A percentile compares a stretch with the other conserved stretches of the same genome.
phyloP scores from a whole-genome alignment of 163 green algal genomes.

The Prototheca wickerhamii region DNA sequence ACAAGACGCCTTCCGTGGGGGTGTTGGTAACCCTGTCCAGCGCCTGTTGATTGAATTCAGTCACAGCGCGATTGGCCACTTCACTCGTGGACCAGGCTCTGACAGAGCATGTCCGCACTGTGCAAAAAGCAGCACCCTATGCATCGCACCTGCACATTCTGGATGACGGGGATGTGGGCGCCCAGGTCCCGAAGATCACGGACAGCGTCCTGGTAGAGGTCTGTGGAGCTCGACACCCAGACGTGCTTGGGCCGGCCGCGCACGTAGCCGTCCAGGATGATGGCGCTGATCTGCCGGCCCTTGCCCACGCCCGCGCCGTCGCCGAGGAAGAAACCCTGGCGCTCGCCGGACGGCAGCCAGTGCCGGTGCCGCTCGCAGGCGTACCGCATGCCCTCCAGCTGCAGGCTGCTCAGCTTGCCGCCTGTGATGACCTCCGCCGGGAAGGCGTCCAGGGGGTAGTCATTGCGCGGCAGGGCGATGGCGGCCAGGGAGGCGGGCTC shows the following conservation, averaged over 20 bases:
- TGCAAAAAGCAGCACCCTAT: too few species aligned
- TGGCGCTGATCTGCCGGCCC: constrained; percentile 66
- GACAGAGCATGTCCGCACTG: too few species aligned
- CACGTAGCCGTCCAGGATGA: constrained; percentile 76
- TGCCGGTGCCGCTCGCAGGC: constrained; percentile 67
- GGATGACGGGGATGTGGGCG: constrained; percentile 65
- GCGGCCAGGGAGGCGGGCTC: constrained; percentile 65
- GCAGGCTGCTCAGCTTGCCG: constrained; percentile 62
- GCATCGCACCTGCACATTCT: constrained; percentile 39
- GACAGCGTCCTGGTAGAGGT: constrained; percentile 66
- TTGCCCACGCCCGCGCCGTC: constrained; percentile 66
- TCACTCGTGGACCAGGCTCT: too few species aligned
- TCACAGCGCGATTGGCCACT: too few species aligned
- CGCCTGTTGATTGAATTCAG: too few species aligned
- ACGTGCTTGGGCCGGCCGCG: constrained; percentile 35
- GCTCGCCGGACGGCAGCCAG: constrained; percentile 44
- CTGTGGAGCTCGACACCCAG: constrained; percentile 65
- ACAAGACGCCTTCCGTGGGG: constrained; percentile 69
- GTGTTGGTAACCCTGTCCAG: constrained; percentile 65
- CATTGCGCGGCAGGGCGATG: constrained; percentile 53
- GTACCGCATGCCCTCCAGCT: constrained; percentile 74
- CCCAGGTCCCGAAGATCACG: constrained; percentile 62
- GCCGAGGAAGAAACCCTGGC: constrained; percentile 47
- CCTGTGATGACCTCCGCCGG: constrained; percentile 24
- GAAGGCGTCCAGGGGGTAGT: constrained; percentile 57